Conservation (phyloP, 768 basidiomycete genomes). For the Hericium erinaceus region DNA sequence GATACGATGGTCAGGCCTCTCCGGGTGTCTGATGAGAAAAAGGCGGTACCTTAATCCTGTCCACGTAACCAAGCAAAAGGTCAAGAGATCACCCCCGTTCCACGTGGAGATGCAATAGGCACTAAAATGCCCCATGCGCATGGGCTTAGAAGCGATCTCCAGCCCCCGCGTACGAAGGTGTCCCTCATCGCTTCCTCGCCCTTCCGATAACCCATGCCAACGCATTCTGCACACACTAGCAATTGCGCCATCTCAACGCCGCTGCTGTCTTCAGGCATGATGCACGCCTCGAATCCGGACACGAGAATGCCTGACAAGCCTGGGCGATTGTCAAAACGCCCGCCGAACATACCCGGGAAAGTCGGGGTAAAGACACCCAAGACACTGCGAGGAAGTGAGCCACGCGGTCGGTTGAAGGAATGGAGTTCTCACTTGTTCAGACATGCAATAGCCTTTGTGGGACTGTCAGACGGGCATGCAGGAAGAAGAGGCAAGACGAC, state of each 20-base stretch:
- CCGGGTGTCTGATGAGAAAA: not conserved
- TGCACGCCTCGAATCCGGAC: slow-evolving; percentile 57
- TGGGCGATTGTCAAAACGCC: slow-evolving; percentile 14
- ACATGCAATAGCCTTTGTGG: no score
- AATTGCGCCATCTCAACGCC: slow-evolving; percentile 60
- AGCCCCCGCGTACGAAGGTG: slow-evolving; percentile 57
- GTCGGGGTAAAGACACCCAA: not conserved
- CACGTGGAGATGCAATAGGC: slow-evolving; percentile 16
- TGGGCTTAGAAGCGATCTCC: slow-evolving; percentile 65
- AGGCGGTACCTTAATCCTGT: slow-evolving; percentile 56
- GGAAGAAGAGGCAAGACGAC: no score
- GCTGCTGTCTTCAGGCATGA: slow-evolving; percentile 48
- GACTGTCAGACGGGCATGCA: no score
- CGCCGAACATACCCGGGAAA: slow-evolving; percentile 6
- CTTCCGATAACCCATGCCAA: slow-evolving; percentile 65
- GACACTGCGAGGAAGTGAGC: not conserved
- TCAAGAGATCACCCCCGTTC: not conserved
- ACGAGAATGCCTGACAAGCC: slow-evolving; percentile 50
- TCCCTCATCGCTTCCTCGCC: slow-evolving; percentile 57
- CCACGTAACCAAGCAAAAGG: slow-evolving; percentile 46
- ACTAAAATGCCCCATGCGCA: slow-evolving; percentile 58
- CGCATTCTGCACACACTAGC: slow-evolving; percentile 43
- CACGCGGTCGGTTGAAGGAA: not conserved
- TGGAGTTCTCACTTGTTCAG: not conserved
- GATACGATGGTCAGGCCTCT: not conserved